Percentiles rank a stretch among this genome's conserved stretches.
These are phyloP conservation scores for Ogataea nakhonphanomensis DNA, from an alignment of 805 yeast species.

Conservation along the genomic window DNA sequence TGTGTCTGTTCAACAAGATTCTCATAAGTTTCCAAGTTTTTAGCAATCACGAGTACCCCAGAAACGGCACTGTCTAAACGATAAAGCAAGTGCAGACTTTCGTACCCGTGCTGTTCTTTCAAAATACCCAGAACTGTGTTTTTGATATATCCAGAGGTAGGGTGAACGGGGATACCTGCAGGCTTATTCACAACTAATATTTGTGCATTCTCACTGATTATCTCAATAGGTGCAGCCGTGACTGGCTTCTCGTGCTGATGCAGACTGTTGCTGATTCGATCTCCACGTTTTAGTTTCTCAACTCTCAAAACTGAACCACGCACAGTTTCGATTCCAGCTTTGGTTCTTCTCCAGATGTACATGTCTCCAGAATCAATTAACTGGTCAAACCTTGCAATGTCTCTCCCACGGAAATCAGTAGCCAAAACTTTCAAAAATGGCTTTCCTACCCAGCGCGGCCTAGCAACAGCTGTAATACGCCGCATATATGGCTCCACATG, in stretches of 20 bases:
- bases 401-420: conserved; percentile 17
- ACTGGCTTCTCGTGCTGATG: conserved; percentile 49
- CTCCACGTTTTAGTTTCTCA: conserved; percentile 17
- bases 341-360: conserved; percentile 8
- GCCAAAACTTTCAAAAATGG: conserved; percentile 15
- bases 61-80: conserved; percentile 51
- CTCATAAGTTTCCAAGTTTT: conserved; percentile 30
- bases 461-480: conserved; percentile 12
- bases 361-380: conserved; percentile 15
- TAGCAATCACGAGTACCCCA: conserved; percentile 46
- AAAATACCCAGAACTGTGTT: conserved; percentile 45
- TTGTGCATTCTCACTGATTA: conserved; percentile 37
- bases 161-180: conserved; percentile 53
- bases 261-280: conserved; percentile 27
- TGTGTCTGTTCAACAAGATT: conserved; percentile 24
- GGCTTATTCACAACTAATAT: conserved; percentile 48
- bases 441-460: conserved; percentile 11
- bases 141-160: conserved; percentile 41
- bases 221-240: conserved; percentile 18
- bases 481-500: conserved; percentile 18
- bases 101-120: conserved; percentile 27
- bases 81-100: conserved; percentile 37
- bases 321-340: neutral
- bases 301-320: conserved; percentile 13
- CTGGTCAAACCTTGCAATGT: conserved; percentile 8